phyloP scores from a whole-genome alignment of 495 filamentous ascomycete species.

The Aspergillus campestris region DNA sequence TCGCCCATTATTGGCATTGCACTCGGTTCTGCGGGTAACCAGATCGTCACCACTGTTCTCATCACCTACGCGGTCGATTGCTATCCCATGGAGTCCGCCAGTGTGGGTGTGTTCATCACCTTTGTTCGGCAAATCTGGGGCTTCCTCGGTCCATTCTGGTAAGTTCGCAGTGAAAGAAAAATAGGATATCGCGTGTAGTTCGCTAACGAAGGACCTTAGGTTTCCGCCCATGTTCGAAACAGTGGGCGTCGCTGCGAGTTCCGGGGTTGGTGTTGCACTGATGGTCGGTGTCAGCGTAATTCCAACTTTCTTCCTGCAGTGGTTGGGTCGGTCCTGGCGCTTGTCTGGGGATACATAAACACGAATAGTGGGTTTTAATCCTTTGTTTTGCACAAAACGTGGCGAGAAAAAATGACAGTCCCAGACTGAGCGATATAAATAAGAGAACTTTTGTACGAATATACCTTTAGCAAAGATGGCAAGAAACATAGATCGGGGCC shows the following conservation, averaged over 20 bases:
- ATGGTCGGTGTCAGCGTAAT: conserved; percentile 38
- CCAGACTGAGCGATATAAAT: too few relatives aligned
- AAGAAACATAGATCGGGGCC: too few relatives aligned
- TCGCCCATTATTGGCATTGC: conserved; percentile 42
- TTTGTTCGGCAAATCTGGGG: conserved; percentile 47
- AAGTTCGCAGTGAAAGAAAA: conserved; percentile 2
- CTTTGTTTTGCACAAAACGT: not conserved
- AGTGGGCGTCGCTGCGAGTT: conserved; percentile 33
- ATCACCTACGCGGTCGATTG: conserved; percentile 48
- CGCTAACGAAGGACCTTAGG: conserved; percentile 19
- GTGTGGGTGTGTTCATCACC: conserved; percentile 47
- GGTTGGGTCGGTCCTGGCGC: conserved; percentile 20
- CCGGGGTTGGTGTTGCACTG: conserved; percentile 33
- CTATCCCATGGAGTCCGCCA: conserved; percentile 36
- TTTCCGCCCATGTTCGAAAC: conserved; percentile 44
- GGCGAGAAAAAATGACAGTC: too few relatives aligned
- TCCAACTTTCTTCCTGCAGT: conserved; percentile 36
- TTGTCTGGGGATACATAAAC: conserved; percentile 3
- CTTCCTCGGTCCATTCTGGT: conserved; percentile 52
- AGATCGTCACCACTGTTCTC: conserved; percentile 47
- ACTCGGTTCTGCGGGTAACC: conserved; percentile 44
- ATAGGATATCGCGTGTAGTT: not conserved
- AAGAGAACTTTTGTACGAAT: too few relatives aligned
- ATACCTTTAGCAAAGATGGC: too few relatives aligned
- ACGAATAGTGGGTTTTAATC: not conserved